Conservation (phyloP, 2,329 filamentous ascomycete genomes). For the Podosphaera fusca region DNA sequence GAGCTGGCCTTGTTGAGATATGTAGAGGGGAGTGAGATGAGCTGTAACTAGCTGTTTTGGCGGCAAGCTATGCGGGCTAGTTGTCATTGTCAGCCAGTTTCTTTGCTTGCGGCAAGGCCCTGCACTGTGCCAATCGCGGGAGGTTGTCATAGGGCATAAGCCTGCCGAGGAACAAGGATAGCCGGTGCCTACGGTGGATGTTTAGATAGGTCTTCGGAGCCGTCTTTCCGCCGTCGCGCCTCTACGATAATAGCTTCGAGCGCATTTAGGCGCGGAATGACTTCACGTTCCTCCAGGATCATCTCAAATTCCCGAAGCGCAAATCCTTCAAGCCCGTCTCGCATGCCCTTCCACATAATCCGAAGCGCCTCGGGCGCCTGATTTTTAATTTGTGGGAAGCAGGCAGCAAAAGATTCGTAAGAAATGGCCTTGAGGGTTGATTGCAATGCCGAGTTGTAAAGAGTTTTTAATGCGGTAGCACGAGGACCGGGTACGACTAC, state of each 20-base stretch:
- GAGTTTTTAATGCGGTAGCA: conserved; percentile 28
- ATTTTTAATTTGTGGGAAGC: conserved; percentile 35
- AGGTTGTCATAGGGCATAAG: too few relatives aligned
- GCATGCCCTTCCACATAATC: conserved; percentile 34
- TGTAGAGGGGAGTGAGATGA: conserved; percentile 29
- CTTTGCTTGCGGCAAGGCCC: too few relatives aligned
- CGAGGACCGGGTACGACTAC: conserved; percentile 26
- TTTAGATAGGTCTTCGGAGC: not conserved
- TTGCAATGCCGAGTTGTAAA: conserved; percentile 28
- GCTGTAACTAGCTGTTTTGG: conserved; percentile 28
- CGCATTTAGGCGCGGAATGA: conserved; percentile 34
- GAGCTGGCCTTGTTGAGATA: conserved; percentile 29
- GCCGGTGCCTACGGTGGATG: too few relatives aligned
- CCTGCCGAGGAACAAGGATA: too few relatives aligned
- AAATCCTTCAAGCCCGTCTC: conserved; percentile 28
- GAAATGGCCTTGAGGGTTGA: conserved; percentile 31
- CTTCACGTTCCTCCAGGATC: conserved; percentile 27
- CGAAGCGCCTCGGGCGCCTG: conserved; percentile 27
- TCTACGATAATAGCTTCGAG: conserved; percentile 31
- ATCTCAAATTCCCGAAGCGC: conserved; percentile 32
- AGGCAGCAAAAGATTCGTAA: conserved; percentile 33
- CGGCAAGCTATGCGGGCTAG: conserved; percentile 29
- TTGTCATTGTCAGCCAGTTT: not conserved
- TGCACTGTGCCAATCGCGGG: too few relatives aligned
- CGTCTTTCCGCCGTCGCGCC: conserved; percentile 17